Conservation (phyloP, 805 yeast species). For the Cyberlindnera veronae region DNA sequence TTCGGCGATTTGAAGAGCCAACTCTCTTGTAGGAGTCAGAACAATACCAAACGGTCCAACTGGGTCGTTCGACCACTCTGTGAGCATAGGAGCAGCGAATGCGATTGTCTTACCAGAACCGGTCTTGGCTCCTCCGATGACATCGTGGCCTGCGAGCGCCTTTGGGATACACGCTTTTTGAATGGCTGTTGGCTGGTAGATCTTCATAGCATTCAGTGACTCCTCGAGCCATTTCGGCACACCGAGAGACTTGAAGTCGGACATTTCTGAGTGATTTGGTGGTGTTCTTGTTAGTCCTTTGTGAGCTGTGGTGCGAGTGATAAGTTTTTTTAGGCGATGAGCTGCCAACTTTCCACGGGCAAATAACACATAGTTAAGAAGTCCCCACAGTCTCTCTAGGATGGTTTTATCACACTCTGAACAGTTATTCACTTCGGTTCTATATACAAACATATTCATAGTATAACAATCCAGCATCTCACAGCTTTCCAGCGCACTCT, state of each 20-base stretch:
- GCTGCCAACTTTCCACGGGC: not conserved
- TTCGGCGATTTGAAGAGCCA: constrained; percentile 95
- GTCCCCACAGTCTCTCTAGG: not conserved
- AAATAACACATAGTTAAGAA: not conserved
- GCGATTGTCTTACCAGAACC: constrained; percentile 98
- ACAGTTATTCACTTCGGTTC: too few species aligned
- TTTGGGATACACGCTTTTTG: constrained; percentile 88
- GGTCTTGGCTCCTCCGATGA: constrained; percentile 97
- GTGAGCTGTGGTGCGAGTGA: not conserved
- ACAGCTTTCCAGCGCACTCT: constrained; percentile 33
- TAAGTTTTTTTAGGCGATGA: constrained; percentile 1
- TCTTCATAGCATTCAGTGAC: constrained; percentile 76
- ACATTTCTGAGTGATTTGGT: constrained; percentile 2
- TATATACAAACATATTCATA: not conserved
- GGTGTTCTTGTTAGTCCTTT: not conserved
- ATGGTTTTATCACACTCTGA: too few species aligned
- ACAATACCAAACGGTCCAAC: constrained; percentile 87
- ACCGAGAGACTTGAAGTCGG: constrained; percentile 60
- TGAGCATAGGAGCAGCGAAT: constrained; percentile 95
- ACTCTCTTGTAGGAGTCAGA: constrained; percentile 88
- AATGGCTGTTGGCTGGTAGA: constrained; percentile 78
- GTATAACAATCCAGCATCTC: too few species aligned
- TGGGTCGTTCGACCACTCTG: constrained; percentile 94
- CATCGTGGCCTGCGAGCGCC: constrained; percentile 72
- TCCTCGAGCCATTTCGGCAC: constrained; percentile 85